Percentiles rank a stretch among this genome's conserved stretches.
phyloP scores from a whole-genome alignment of 805 yeast species.

The Saccharomycopsis sp. region DNA sequence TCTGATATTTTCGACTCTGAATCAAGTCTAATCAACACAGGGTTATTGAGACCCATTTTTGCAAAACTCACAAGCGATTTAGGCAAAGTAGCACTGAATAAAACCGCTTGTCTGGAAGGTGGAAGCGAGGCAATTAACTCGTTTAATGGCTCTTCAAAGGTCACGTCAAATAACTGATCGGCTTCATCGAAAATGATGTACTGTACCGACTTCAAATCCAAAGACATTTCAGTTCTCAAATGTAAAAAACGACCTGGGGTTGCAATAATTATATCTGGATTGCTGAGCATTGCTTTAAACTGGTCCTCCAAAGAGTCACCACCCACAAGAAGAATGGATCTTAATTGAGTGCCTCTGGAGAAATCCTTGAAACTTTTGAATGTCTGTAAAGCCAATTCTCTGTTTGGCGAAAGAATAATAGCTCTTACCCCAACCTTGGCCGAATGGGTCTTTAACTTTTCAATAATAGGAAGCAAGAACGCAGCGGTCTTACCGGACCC shows the following conservation, averaged over 20 bases:
- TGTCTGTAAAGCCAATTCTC: conserved; percentile 95
- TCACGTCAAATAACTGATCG: conserved; percentile 93
- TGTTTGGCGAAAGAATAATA: conserved; percentile 82
- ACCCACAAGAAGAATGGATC: conserved; percentile 81
- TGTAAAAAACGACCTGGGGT: conserved; percentile 98
- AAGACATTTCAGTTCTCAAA: conserved; percentile 89
- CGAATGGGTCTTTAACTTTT: conserved; percentile 72
- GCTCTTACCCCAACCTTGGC: conserved; percentile 89
- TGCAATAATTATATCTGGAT: conserved; percentile 92
- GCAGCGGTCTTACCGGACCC: conserved; percentile 99
- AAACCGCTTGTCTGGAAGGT: conserved; percentile 71
- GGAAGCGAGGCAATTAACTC: conserved; percentile 85
- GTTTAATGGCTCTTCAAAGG: conserved; percentile 87
- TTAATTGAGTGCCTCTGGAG: conserved; percentile 72
- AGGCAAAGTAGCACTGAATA: conserved; percentile 95
- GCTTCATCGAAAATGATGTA: conserved; percentile 96
- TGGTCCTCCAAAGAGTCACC: conserved; percentile 99
- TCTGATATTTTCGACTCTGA: conserved; percentile 89
- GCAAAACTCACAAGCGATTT: conserved; percentile 91
- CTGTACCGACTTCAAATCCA: conserved; percentile 77
- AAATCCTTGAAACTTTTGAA: conserved; percentile 84
- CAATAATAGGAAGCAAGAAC: conserved; percentile 83
- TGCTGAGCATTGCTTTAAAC: conserved; percentile 83
- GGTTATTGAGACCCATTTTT: conserved; percentile 89
- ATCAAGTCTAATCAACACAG: conserved; percentile 87